These are phyloP conservation scores for Auricularia auricula-judae DNA, from an alignment of 768 basidiomycete genomes.

Conservation along the genomic window DNA sequence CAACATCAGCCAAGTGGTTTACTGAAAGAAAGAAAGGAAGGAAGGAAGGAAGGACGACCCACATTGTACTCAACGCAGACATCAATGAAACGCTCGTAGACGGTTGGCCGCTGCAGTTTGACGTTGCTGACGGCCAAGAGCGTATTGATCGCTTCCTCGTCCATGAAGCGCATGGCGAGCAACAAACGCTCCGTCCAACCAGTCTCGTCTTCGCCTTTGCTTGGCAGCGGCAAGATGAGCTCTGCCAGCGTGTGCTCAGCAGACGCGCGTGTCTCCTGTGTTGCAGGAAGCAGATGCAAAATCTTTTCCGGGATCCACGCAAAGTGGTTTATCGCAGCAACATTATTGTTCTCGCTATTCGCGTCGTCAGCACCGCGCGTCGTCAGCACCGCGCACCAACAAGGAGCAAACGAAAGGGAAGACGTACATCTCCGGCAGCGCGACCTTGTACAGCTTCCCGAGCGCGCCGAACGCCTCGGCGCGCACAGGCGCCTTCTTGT, in stretches of 20 bases:
- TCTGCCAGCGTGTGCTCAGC: conserved; percentile 61
- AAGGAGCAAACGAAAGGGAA: background rate
- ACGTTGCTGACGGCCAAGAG: conserved; percentile 55
- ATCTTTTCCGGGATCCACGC: conserved; percentile 85
- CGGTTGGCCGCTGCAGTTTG: conserved; percentile 54
- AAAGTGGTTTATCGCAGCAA: conserved; percentile 65
- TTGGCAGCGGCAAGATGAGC: conserved; percentile 75
- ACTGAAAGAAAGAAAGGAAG: background rate
- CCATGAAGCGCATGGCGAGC: conserved; percentile 54
- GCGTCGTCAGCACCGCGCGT: conserved; percentile 1
- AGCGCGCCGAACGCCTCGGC: conserved; percentile 65
- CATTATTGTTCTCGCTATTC: conserved; percentile 67
- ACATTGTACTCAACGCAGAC: conserved; percentile 80
- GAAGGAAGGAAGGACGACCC: conserved; percentile 17
- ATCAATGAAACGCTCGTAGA: conserved; percentile 60
- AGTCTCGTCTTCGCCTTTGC: conserved; percentile 49
- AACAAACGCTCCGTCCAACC: conserved; percentile 82
- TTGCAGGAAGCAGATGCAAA: conserved; percentile 41
- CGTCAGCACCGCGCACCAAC: conserved; percentile 1
- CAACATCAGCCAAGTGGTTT: background rate
- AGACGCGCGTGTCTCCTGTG: conserved; percentile 47
- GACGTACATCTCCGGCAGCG: conserved; percentile 83
- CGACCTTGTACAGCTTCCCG: conserved; percentile 67
- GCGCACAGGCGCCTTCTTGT: conserved; percentile 65
- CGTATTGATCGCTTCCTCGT: conserved; percentile 43